Conservation (phyloP, 441 rosid species). For the Erysimum cheiri region DNA sequence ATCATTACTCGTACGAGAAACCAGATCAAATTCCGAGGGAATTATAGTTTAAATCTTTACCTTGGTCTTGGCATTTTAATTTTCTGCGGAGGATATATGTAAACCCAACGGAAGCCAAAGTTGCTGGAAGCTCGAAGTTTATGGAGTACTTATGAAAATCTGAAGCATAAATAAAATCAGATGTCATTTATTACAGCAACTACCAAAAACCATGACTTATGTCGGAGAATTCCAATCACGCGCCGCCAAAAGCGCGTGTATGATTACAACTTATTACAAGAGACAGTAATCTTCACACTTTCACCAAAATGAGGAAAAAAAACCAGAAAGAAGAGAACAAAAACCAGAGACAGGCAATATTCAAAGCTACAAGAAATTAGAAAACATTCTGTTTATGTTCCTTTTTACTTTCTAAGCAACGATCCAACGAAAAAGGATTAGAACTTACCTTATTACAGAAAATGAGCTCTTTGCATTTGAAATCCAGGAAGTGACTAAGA, state of each 20-base stretch:
- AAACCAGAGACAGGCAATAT: neutral
- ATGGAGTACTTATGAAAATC: constrained; percentile 37
- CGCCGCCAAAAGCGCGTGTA: neutral
- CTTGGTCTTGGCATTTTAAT: constrained; percentile 72
- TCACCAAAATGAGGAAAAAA: constrained; percentile 11
- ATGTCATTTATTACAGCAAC: constrained; percentile 36
- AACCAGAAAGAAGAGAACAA: constrained; percentile 8
- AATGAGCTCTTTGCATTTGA: constrained; percentile 2
- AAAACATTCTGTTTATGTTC: neutral
- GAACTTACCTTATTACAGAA: constrained; percentile 34
- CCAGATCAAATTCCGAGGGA: neutral
- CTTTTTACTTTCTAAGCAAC: constrained; percentile 12
- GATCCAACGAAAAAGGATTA: constrained; percentile 9
- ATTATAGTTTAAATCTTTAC: constrained; percentile 43
- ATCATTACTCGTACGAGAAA: neutral
- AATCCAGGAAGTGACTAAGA: constrained; percentile 15
- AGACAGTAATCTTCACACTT: constrained; percentile 3
- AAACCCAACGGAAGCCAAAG: constrained; percentile 25
- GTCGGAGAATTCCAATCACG: constrained; percentile 27
- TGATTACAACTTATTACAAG: neutral
- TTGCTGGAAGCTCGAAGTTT: constrained; percentile 24
- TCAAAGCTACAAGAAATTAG: neutral
- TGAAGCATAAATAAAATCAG: constrained; percentile 14
- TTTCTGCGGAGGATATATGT: constrained; percentile 15
- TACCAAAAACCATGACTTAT: constrained; percentile 23